Base-by-base conservation (phyloP, 2,329 filamentous ascomycete species). In the Pseudogymnoascus sp. region DNA sequence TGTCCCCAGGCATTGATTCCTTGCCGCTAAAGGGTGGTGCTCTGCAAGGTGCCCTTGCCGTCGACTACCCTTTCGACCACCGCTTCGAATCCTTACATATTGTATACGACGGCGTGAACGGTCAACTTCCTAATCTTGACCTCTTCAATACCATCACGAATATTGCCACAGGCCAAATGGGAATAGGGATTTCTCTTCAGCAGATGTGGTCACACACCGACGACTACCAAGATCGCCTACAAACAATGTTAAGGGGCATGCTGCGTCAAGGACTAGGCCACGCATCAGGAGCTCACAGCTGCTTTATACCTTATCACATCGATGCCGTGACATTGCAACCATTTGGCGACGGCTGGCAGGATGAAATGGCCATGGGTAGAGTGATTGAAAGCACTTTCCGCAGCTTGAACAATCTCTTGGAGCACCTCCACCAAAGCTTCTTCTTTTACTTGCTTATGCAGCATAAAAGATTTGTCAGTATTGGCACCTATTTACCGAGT, bases 391-490 rank as follows among this genome's bases (percentile, higher is more conserved):
- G 92, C 71, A 84, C 95, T 2, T 96, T 96, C 75, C 84, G 95
- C 71, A 96, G 92, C 75, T 79, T 99, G 76, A 99, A 99, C 79
- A 99, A 99, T 73, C 79, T 99, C 65, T 83, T 99, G 34, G 95
- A 99, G 77, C 93, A 99, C 74, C 82, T 99, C 66, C 95, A 99
- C 75, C 95, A 99, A 78, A 97, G 93, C 75, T 99, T 99, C 81
- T 99, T 99, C 83, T 98, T 99, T 78, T 99, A 99, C 75, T 81
- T 99, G 62, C 82, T 99, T 51, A 92, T 98, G 85, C 89, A 96
- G 69, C 85, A 88, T 31, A 90, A 95, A 71, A 87, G 93, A 10
- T 99, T 99, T 74, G 95, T 98, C 70, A 98, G 93, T 77, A 99
- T 99, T 68, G 95, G 95, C 14, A 99, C 93, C 1, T 99, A 99